phyloP scores from a whole-genome alignment of 83 land plant genomes.

The Isoetes engelmannii region DNA sequence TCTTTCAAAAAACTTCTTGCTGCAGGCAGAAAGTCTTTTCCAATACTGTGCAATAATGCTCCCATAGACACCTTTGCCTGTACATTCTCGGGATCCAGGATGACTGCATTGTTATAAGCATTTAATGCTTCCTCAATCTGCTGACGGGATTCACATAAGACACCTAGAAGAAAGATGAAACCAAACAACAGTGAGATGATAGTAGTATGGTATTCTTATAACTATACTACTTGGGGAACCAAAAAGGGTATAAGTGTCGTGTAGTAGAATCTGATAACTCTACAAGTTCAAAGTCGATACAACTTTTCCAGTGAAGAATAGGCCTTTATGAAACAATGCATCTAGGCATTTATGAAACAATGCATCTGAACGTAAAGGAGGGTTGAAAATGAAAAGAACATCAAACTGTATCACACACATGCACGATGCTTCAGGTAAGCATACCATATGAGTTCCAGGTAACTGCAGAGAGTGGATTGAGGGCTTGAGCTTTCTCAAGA shows the following conservation, averaged over 20 bases:
- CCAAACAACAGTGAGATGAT: neutral
- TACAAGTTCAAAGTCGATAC: too few relatives aligned
- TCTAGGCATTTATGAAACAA: neutral
- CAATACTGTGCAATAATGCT: slow-evolving; percentile 46
- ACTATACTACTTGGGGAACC: too few relatives aligned
- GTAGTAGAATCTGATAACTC: too few relatives aligned
- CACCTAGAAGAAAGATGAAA: slow-evolving; percentile 37
- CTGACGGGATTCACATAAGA: slow-evolving; percentile 52
- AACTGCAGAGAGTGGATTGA: slow-evolving; percentile 51
- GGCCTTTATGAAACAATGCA: slow-evolving; percentile 5
- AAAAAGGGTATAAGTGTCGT: too few relatives aligned
- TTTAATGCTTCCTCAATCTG: slow-evolving; percentile 48
- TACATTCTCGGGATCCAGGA: slow-evolving; percentile 48
- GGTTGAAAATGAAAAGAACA: neutral
- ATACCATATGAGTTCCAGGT: slow-evolving; percentile 60
- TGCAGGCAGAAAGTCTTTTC: slow-evolving; percentile 47
- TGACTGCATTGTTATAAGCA: slow-evolving; percentile 55
- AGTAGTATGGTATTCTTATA: neutral
- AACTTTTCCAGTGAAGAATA: too few relatives aligned
- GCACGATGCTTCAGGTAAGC: neutral
- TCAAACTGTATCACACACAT: too few relatives aligned
- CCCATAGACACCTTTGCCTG: slow-evolving; percentile 64
- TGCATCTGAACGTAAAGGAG: neutral
- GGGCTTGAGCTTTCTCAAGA: slow-evolving; percentile 64
- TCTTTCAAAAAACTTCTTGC: slow-evolving; percentile 79